A percentile compares a stretch with the other conserved stretches of the same genome.
Evolutionary conservation across 768 basidiomycete genomes (phyloP).

Genomic region (Daedaleopsis sinensis): DNA sequence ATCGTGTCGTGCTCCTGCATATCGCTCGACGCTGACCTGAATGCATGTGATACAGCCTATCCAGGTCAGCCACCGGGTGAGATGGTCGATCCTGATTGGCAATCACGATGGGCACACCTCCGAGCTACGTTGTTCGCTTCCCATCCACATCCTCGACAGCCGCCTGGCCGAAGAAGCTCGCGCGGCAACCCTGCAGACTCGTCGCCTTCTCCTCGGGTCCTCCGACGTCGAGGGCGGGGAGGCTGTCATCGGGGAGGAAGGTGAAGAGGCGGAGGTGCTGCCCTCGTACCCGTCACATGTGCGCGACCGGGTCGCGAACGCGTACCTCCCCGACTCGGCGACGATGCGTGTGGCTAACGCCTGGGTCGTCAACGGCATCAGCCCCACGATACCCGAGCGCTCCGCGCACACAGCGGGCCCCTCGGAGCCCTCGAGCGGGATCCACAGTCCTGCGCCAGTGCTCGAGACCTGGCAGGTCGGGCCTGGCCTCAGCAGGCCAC

Average conservation of each 20-base stretch:
- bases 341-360: conserved; percentile 68
- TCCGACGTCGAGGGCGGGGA: conserved; percentile 36
- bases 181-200: conserved; percentile 69
- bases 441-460: conserved; percentile 23
- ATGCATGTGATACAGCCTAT: conserved; percentile 49
- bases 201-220: conserved; percentile 64
- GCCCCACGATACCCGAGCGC: conserved; percentile 35
- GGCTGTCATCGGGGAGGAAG: conserved; percentile 35
- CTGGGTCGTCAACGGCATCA: conserved; percentile 51
- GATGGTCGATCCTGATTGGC: conserved; percentile 76
- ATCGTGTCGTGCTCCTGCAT: neutral
- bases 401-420: conserved; percentile 11
- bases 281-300: conserved; percentile 91
- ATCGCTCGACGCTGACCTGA: neutral
- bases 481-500: conserved; percentile 5
- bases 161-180: conserved; percentile 77
- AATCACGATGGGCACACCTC: conserved; percentile 93
- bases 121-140: conserved; percentile 93
- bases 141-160: conserved; percentile 80
- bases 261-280: conserved; percentile 71
- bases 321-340: conserved; percentile 67
- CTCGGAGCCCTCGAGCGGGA: conserved; percentile 24
- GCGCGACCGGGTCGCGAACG: conserved; percentile 84
- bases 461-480: conserved; percentile 26
- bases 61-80: conserved; percentile 73